Evolutionary conservation across 169 alveolate species (phyloP), one percentile per base, ranked within the genome.

Genomic region (Fabrea salina): DNA sequence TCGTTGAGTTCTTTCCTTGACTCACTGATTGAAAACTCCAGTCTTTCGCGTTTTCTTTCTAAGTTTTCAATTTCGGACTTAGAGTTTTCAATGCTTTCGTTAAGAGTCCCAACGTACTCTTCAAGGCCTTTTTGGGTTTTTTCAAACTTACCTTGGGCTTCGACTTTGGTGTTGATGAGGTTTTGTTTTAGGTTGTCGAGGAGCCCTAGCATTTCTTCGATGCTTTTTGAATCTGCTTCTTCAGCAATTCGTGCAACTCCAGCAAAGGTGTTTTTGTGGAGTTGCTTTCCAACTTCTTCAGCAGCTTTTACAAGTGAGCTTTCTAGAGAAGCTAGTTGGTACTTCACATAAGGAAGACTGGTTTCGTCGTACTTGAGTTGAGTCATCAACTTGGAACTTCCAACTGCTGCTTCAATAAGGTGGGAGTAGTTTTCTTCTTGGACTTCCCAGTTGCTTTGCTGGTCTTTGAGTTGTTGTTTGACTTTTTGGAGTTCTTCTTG

Each of bases 341-440:
- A 22, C 33, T 58, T 37, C 27, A 58, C 33, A 2, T 30, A 43
- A 7, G 33, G 49, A 27, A 58, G 49, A 58, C 33, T 58, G 16
- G 71, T 22, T 37, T 58, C 71, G 16, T 58, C 71, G 35, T 58
- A 58, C 33, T 58, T 58, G 4, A 58, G 71, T 35, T 58, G 71
- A 58, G 47, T 58, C 5, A 43, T 58, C 16, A 58, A 43, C 13
- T 58, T 58, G 4, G 33, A 30, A 22, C 47, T 43, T 32, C 71
- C 71, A 27, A 58, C 33, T n/a, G 35, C 35, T 2, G 44, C 71
- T 58, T 58, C 71, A 32, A 58, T 58, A 5, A 22, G 27, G 25
- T 58, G 27, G n/a, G 33, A 37, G 3, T 27, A 27, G 27, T 58
- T 43, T 58, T 58, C 19, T 22, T 58, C 71, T 22, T 58, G 25